Evolutionary conservation across 2,329 filamentous ascomycete species (phyloP).

Genomic region (Fusarium graminum): DNA sequence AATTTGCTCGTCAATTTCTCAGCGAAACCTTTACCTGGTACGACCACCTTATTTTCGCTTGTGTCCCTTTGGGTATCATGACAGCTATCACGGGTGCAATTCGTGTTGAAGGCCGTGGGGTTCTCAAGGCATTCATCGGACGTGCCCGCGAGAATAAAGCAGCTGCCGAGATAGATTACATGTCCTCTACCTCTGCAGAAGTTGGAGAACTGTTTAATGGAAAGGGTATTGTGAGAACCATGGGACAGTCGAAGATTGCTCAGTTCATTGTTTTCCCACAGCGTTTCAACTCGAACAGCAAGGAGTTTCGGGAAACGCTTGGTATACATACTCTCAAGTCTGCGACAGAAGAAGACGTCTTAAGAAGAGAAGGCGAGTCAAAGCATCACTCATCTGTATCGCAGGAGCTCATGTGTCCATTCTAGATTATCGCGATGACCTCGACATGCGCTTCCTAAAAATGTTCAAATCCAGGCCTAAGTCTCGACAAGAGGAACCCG

Average conservation of each 20-base stretch:
- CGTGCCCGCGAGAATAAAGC: not conserved
- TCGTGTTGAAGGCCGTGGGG: accelerated
- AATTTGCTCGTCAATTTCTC: not conserved
- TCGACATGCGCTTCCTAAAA: no score
- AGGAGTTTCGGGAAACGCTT: no score
- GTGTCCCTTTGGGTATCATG: not conserved
- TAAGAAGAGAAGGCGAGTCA: no score
- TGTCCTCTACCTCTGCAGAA: not conserved
- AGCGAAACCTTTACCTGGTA: conserved; percentile 1
- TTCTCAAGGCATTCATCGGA: not conserved
- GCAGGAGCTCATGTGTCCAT: no score
- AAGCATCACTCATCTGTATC: no score
- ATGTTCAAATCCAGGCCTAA: no score
- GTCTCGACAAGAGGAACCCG: no score
- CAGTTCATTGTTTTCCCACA: not conserved
- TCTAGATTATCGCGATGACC: no score
- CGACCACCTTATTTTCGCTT: not conserved
- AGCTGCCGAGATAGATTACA: not conserved
- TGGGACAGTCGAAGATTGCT: not conserved
- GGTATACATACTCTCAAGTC: no score
- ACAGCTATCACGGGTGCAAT: not conserved
- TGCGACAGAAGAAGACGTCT: no score
- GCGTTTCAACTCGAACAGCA: no score
- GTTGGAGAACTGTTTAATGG: not conserved
- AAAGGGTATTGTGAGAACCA: not conserved